These are phyloP conservation scores for Lichtheimia hyalospora DNA, from an alignment of 371 early-diverging fungal genomes.

Conservation along the genomic window DNA sequence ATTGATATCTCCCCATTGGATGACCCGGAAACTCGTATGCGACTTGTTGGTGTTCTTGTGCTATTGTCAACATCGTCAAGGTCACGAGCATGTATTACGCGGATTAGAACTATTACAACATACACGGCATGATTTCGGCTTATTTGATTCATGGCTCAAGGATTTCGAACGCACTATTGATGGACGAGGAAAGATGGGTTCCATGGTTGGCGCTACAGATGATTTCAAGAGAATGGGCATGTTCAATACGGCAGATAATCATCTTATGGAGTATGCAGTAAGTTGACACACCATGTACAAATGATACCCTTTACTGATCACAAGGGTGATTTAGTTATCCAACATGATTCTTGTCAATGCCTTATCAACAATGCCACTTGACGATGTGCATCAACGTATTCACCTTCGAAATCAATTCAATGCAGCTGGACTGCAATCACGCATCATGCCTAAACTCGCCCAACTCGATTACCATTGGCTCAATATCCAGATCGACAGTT, in stretches of 20 bases:
- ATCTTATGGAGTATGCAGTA: constrained; percentile 79
- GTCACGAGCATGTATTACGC: constrained; percentile 65
- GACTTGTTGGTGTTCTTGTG: constrained; percentile 79
- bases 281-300: too few relatives aligned
- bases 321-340: constrained; percentile 52
- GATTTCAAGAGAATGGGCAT: constrained; percentile 56
- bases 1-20: constrained; percentile 67
- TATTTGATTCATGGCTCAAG: constrained; percentile 77
- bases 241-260: constrained; percentile 59
- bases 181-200: constrained; percentile 69
- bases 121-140: constrained; percentile 48
- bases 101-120: constrained; percentile 53
- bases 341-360: constrained; percentile 83
- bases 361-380: constrained; percentile 62
- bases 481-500: constrained; percentile 70
- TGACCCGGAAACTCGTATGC: constrained; percentile 71
- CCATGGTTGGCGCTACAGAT: constrained; percentile 62
- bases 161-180: constrained; percentile 65
- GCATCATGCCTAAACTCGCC: constrained; percentile 62
- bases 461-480: constrained; percentile 63
- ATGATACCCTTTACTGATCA: neutral
- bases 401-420: constrained; percentile 76
- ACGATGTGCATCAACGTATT: constrained; percentile 70
- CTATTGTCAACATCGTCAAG: constrained; percentile 64
- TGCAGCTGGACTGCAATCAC: constrained; percentile 58